Base-by-base conservation (phyloP, 106 monocot genomes). In the Dioscorea dumetorum region DNA sequence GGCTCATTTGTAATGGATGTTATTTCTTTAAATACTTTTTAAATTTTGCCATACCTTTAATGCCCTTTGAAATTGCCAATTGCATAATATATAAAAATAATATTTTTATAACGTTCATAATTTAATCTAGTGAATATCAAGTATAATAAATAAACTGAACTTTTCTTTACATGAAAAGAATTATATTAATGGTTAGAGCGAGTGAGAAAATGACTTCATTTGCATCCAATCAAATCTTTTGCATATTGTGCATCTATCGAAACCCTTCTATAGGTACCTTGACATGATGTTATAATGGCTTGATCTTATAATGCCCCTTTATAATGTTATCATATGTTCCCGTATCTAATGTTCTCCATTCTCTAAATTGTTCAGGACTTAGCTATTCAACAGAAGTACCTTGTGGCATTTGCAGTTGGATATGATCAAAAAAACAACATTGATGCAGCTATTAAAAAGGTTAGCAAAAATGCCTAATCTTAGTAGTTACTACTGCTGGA, bases 361-460 rank as follows among this genome's bases (percentile, higher is more conserved):
- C 23, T n/a, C n/a, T 21, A 33, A 64, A 63, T 41, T 41, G 6
- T 64, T 48, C 35, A 64, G 64, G 64, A 64, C 41, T 41, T 64
- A 64, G n/a, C 64, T 18, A 41, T 19, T 19, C 33, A 64, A 33
- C 64, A 33, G 48, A 64, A 64, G 64, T 64, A 64, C 21, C 64
- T 64, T 48, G 64, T 64, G 12, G 48, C 35, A 18, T 64, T 64
- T 41, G 48, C 64, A 17, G 64, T 64, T 41, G 64, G 64, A 64
- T 48, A 41, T 64, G 35, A 21, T n/a, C 64, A 64, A 18, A 64
- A 64, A 19, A 64, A 64, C 12, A 64, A 64, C 19, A 64, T 64
- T 48, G n/a, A 34, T 64, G 41, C 33, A n/a, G 64, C 64, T 5
- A 17, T 64, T 33, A 64, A 64, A 41, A 64, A 64, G 64, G 64